phyloP scores from a whole-genome alignment of 2,329 filamentous ascomycete species.

The Botryotinia convoluta region DNA sequence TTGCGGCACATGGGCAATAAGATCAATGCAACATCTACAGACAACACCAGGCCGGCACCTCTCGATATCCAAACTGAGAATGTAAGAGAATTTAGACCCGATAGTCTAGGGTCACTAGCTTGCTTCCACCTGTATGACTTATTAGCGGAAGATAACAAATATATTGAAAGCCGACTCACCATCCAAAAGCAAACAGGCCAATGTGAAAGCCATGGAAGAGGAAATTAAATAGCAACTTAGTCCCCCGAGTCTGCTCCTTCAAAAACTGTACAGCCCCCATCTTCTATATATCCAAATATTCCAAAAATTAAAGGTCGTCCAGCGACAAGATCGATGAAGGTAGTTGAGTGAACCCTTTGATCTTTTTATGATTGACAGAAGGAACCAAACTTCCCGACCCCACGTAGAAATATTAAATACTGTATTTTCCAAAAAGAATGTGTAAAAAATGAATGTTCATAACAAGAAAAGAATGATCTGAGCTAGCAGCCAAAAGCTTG shows the following conservation, averaged over 20 bases:
- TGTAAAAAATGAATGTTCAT: slow-evolving; percentile 35
- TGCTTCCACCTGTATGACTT: slow-evolving; percentile 71
- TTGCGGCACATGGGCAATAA: slow-evolving; percentile 94
- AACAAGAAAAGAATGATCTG: slow-evolving; percentile 51
- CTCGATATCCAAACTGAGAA: slow-evolving; percentile 96
- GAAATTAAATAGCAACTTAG: slow-evolving; percentile 75
- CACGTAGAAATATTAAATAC: slow-evolving; percentile 31
- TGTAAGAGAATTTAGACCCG: slow-evolving; percentile 73
- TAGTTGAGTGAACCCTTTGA: neutral
- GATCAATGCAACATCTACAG: slow-evolving; percentile 82
- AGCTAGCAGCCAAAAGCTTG: slow-evolving; percentile 50
- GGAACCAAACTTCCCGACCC: neutral
- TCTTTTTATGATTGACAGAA: neutral
- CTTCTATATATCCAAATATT: slow-evolving; percentile 27
- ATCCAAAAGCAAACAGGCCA: slow-evolving; percentile 78
- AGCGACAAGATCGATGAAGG: slow-evolving; percentile 45
- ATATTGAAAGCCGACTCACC: slow-evolving; percentile 53
- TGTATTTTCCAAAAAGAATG: slow-evolving; percentile 28
- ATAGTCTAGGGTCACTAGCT: slow-evolving; percentile 62
- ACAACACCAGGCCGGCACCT: slow-evolving; percentile 83
- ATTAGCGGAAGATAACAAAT: neutral
- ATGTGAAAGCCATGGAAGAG: slow-evolving; percentile 79
- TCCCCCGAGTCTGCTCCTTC: slow-evolving; percentile 63
- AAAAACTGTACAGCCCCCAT: slow-evolving; percentile 38
- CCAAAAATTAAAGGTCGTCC: slow-evolving; percentile 51